Evolutionary conservation across 2,329 filamentous ascomycete species (phyloP).

Genomic region (Sphaerulina vaccinii): DNA sequence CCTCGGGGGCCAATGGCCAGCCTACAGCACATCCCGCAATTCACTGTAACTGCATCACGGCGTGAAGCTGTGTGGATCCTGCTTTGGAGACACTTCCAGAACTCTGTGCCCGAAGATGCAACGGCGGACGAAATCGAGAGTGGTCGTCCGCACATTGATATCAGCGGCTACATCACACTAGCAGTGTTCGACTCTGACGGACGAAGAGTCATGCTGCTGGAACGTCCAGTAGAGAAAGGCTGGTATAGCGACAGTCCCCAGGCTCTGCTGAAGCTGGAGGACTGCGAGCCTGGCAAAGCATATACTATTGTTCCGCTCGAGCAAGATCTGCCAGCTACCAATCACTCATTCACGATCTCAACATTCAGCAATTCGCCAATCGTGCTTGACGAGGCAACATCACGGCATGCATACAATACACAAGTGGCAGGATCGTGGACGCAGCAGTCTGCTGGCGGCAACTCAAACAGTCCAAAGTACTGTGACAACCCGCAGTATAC

Average conservation of each 20-base stretch:
- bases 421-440: slow-evolving; percentile 70
- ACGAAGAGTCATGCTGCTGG: slow-evolving; percentile 69
- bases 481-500: slow-evolving; percentile 85
- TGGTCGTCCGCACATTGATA: slow-evolving; percentile 42
- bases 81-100: slow-evolving; percentile 74
- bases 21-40: slow-evolving; percentile 65
- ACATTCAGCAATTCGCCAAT: slow-evolving; percentile 70
- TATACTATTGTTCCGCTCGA: slow-evolving; percentile 73
- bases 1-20: slow-evolving; percentile 67
- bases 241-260: slow-evolving; percentile 95
- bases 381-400: slow-evolving; percentile 59
- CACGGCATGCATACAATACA: slow-evolving; percentile 59
- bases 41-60: slow-evolving; percentile 52
- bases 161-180: slow-evolving; percentile 78
- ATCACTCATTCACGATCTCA: slow-evolving; percentile 83
- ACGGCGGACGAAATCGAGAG: slow-evolving; percentile 40
- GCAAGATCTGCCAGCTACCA: slow-evolving; percentile 69
- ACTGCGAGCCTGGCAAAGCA: slow-evolving; percentile 51
- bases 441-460: slow-evolving; percentile 77
- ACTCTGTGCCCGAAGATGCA: slow-evolving; percentile 28
- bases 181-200: slow-evolving; percentile 74
- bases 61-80: slow-evolving; percentile 76
- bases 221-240: slow-evolving; percentile 68
- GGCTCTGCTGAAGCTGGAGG: slow-evolving; percentile 75
- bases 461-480: slow-evolving; percentile 72